Evolutionary conservation across 2,329 filamentous ascomycete genomes (phyloP), one percentile per base, ranked within the genome.

Genomic region (Plenodomus lindquistii): DNA sequence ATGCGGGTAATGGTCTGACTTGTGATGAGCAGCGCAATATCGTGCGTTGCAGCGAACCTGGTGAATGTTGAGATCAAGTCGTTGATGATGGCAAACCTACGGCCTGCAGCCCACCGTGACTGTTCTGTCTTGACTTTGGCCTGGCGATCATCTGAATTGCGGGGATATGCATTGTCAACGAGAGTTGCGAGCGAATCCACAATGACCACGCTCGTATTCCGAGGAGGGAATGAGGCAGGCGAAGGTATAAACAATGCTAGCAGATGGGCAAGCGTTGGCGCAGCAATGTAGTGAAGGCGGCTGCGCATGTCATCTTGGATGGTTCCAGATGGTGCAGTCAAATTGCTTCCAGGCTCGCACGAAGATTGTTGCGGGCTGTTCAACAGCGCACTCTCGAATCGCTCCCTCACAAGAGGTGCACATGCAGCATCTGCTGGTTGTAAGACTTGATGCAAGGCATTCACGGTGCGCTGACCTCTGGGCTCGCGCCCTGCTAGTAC

Each of bases 1-100:
- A 95, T 86, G 57, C 86, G 88, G n/a, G 90, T 95, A 36, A 86
- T 87, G 50, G 88, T 90, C 67, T 95, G 91, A 31, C 86, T 91
- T 40, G 91, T 79, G 17, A 94, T 70, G 2, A 96, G 77, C 36
- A 96, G 78, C 19, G 90, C 88, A 43, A 92, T 79, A 61, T 89
- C 82, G 55, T 84, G 82, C 22, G 86, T 82, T 10, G 87, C 85
- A 4, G 92, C 90, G 10, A 96, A 79, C 62, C 87, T 92, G 52
- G 87, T 83, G 3, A 86, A 72, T 31, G 76, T 75, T 3, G 76
- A 75, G 5, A 80, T 75, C 10, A 97, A 74, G 3, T 86, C 83
- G 48, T 82, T 85, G 50, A 90, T 83, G 21, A 96, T 79, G 48
- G 81, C 79, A 70, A 80, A 84, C 55, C 76, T 71, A 37, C 79